Evolutionary conservation across 129 eudicot species (phyloP).

Genomic region (Centaurea solstitialis): DNA sequence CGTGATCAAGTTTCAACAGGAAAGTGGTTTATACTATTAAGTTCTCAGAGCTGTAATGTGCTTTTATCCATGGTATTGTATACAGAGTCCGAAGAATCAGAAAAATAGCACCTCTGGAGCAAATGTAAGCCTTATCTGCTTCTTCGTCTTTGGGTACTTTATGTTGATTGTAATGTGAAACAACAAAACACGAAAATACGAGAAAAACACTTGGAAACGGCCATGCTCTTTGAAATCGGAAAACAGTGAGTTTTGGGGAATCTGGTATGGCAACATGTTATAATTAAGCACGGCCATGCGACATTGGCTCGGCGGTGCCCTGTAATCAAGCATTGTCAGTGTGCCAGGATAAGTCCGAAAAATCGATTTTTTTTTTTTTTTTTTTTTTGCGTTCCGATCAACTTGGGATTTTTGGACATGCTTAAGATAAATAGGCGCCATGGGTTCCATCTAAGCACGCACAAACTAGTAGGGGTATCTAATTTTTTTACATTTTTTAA

Average conservation of each 20-base stretch:
- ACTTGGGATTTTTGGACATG: neutral
- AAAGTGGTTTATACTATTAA: neutral
- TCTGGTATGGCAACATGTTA: neutral
- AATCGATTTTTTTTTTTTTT: neutral
- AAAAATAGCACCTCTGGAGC: slow-evolving; percentile 47
- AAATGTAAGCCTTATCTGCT: slow-evolving; percentile 43
- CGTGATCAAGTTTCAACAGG: neutral
- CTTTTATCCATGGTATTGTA: slow-evolving; percentile 4
- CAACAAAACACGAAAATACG: neutral
- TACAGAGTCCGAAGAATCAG: slow-evolving; percentile 28
- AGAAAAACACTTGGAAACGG: neutral
- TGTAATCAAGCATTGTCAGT: neutral
- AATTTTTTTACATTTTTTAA: too few relatives aligned
- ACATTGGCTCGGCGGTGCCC: neutral
- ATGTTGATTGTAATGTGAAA: neutral
- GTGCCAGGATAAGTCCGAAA: neutral
- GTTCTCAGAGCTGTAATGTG: slow-evolving; percentile 1
- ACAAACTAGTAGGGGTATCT: neutral
- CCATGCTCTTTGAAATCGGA: neutral
- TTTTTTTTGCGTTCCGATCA: too few relatives aligned
- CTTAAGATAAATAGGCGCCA: neutral
- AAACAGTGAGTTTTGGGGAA: neutral
- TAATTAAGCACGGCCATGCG: too few relatives aligned
- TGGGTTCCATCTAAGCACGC: neutral
- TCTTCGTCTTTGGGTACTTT: slow-evolving; percentile 12